phyloP scores from a whole-genome alignment of 139 green algal genomes.

The Coelastrella sp. region DNA sequence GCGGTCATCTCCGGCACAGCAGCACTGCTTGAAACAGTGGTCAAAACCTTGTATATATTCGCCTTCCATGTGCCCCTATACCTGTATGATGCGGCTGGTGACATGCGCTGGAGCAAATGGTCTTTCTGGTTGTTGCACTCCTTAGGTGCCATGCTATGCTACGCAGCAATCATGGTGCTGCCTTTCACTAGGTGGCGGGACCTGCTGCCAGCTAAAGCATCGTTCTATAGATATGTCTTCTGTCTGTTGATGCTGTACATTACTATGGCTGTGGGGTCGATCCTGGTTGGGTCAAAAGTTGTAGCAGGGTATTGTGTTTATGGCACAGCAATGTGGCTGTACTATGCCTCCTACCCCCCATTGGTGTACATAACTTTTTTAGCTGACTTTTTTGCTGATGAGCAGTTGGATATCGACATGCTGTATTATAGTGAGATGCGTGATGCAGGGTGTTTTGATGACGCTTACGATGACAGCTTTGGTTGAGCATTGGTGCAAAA shows the following conservation, averaged over 20 bases:
- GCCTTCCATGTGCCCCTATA: conserved; percentile 63
- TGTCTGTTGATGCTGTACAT: conserved; percentile 57
- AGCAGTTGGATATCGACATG: conserved; percentile 55
- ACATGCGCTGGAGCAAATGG: conserved; percentile 71
- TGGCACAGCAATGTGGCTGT: conserved; percentile 54
- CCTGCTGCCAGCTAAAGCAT: conserved; percentile 67
- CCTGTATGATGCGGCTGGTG: conserved; percentile 36
- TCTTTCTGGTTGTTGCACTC: conserved; percentile 67
- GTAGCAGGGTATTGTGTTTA: conserved; percentile 68
- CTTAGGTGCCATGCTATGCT: conserved; percentile 53
- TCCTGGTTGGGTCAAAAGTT: conserved; percentile 40
- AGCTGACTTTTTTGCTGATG: conserved; percentile 65
- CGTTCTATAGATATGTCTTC: conserved; percentile 67
- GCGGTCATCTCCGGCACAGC: conserved; percentile 51
- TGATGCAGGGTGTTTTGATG: conserved; percentile 64
- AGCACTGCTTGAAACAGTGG: conserved; percentile 51
- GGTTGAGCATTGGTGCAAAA: background rate
- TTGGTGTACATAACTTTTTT: conserved; percentile 76
- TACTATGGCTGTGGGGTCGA: conserved; percentile 25
- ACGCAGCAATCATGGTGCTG: conserved; percentile 57
- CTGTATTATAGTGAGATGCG: conserved; percentile 71
- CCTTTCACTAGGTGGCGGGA: conserved; percentile 63
- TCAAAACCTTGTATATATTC: conserved; percentile 63
- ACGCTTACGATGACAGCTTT: conserved; percentile 30
- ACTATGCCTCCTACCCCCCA: conserved; percentile 62